phyloP scores from a whole-genome alignment of 805 yeast species.

The Sugiyamaella americana region DNA sequence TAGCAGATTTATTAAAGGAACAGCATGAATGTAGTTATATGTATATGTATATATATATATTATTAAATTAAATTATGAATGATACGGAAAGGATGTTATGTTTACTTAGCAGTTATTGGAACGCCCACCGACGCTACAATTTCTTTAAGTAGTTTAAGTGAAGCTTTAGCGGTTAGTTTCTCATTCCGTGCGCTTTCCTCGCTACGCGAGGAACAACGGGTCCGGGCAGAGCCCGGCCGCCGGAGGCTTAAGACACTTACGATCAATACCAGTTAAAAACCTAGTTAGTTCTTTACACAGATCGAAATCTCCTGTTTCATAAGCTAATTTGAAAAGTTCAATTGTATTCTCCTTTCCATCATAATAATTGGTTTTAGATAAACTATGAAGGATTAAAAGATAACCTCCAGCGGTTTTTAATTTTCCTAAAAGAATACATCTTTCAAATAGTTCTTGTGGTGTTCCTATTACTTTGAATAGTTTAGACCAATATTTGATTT shows the following conservation, averaged over 20 bases:
- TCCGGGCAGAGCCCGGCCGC: background rate
- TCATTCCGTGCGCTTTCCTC: background rate
- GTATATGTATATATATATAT: background rate
- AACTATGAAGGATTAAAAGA: conserved; percentile 34
- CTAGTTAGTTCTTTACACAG: conserved; percentile 36
- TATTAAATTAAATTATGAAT: background rate
- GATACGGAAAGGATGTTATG: background rate
- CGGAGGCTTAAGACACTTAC: conserved; percentile 2
- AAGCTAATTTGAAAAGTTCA: conserved; percentile 31
- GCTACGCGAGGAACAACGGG: background rate
- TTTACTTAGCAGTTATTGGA: background rate
- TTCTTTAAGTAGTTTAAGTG: conserved; percentile 5
- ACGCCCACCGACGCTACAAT: conserved; percentile 1
- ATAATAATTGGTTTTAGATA: conserved; percentile 20
- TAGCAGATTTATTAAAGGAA: conserved; percentile 48
- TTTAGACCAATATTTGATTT: conserved; percentile 46
- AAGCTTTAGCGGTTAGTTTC: conserved; percentile 2
- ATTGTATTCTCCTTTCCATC: conserved; percentile 25
- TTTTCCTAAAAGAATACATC: conserved; percentile 30
- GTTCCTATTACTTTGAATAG: conserved; percentile 35
- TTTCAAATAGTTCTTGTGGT: conserved; percentile 32
- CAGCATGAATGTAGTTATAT: conserved; percentile 7
- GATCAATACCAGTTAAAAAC: conserved; percentile 35
- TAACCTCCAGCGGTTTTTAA: conserved; percentile 38
- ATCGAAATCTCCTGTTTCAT: conserved; percentile 29